phyloP scores from a whole-genome alignment of 2,329 filamentous ascomycete species.

The Colletotrichum noveboracense region DNA sequence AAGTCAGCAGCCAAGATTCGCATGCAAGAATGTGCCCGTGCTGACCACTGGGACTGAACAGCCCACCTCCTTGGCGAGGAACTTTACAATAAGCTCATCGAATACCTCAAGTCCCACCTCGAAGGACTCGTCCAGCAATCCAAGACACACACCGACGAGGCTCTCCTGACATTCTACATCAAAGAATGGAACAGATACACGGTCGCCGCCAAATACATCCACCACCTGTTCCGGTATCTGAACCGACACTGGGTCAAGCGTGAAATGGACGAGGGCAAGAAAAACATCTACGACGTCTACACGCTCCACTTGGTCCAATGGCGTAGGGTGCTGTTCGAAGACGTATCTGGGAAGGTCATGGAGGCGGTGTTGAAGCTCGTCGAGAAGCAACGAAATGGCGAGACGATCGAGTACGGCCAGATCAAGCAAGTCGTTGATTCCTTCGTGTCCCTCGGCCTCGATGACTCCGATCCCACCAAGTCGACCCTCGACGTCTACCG shows the following conservation, averaged over 20 bases:
- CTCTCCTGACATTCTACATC: constrained; percentile 91
- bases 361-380: constrained; percentile 91
- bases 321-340: constrained; percentile 88
- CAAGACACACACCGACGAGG: constrained; percentile 84
- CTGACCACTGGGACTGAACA: constrained; percentile 37
- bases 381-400: constrained; percentile 95
- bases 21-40: constrained; percentile 1
- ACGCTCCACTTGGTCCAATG: constrained; percentile 95
- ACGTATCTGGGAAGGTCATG: constrained; percentile 90
- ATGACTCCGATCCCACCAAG: constrained; percentile 91
- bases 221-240: constrained; percentile 94
- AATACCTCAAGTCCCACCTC: constrained; percentile 83
- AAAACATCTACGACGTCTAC: constrained; percentile 97
- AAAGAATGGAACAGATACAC: constrained; percentile 97
- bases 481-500: constrained; percentile 96
- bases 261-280: constrained; percentile 98
- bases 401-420: constrained; percentile 96
- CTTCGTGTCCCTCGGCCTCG: constrained; percentile 91
- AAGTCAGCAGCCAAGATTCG: constrained; percentile 18
- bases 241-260: constrained; percentile 99
- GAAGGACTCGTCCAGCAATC: constrained; percentile 73
- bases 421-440: constrained; percentile 98
- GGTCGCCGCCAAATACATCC: constrained; percentile 94
- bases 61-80: constrained; percentile 96
- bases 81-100: constrained; percentile 88